Evolutionary conservation across 1,284 basidiomycete species (phyloP), one percentile per base, ranked within the genome.

Genomic region (Boletus semigastroideus): DNA sequence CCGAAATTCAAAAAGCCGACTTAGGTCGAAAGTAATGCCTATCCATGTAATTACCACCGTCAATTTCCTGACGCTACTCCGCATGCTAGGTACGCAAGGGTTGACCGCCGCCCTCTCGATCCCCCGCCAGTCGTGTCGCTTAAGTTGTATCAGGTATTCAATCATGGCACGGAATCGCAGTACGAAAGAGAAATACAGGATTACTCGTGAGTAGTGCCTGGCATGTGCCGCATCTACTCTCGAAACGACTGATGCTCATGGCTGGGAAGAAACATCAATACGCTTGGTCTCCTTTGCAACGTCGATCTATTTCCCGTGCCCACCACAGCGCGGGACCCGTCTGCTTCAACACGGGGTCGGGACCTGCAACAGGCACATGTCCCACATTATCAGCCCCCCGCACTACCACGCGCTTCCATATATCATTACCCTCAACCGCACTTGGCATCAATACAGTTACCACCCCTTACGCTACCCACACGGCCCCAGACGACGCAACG

Each of bases 1-100:
- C 70, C 47, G 84, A 87, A 67, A 67, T 86, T 8, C 83, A 86
- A 64, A 82, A 83, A 53, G 84, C 83, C 16, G 74, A 84, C 64
- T 67, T 86, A 34, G 83, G 84, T 16, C 72, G 83, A 71, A 86
- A 86, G 83, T 86, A 64, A 61, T 71, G 39, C 14, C 25, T 41
- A 9, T 40, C 25, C 25, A 43, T 20, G 16, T 31, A 8, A 12
- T 16, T 46, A 17, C 12, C 53, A 9, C 39, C 20, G 30, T 51
- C 22, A n/a, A 10, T 19, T 45, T 28, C 33, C 52, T 60, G 42
- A 53, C 17, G 13, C 42, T 41, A 5, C 37, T 31, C 27, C 22
- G 30, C 39, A n/a, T 45, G 10, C 12, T 53, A 83, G 80, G 61
- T 83, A 83, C 60, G 82, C 80, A 0, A 73, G 74, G 48, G 81